These are phyloP conservation scores for Olyra latifolia DNA, from an alignment of 176 grass and related monocot species.

Conservation along the genomic window DNA sequence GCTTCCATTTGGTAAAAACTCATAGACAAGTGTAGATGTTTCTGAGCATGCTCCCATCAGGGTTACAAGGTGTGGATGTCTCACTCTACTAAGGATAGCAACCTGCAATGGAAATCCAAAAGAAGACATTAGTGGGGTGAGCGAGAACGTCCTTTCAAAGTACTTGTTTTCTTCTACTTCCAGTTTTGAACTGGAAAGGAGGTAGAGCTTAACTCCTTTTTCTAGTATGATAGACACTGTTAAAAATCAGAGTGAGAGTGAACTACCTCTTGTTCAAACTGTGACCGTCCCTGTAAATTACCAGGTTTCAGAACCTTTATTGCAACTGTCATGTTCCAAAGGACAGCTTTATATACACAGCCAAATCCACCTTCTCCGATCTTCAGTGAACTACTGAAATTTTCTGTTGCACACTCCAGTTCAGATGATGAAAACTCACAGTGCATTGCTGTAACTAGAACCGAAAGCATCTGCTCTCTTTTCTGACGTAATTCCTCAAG, in stretches of 20 bases:
- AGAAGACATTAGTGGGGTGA: not conserved
- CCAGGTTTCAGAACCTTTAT: too few species aligned
- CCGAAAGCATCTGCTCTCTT: too few species aligned
- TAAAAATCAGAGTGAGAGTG: not conserved
- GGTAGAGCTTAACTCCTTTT: not conserved
- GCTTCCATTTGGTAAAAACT: conserved; percentile 51
- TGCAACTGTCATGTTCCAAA: too few species aligned
- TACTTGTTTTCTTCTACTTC: not conserved
- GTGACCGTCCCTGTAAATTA: too few species aligned
- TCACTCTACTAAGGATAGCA: conserved; percentile 54
- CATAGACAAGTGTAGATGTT: conserved; percentile 40
- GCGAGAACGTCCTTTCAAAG: not conserved
- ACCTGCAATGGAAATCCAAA: conserved; percentile 38
- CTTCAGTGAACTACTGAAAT: too few species aligned
- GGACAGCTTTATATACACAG: too few species aligned
- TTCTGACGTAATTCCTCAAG: too few species aligned
- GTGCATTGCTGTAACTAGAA: too few species aligned
- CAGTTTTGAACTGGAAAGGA: not conserved
- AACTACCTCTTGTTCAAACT: too few species aligned
- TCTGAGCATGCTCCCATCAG: conserved; percentile 41
- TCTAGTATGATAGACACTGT: not conserved
- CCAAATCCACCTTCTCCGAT: too few species aligned
- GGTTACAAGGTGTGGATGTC: conserved; percentile 49
- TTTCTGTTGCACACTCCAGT: too few species aligned
- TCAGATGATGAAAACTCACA: too few species aligned